Evolutionary conservation across 2,329 filamentous ascomycete genomes (phyloP).

Genomic region (Botryosphaeria dothidea): DNA sequence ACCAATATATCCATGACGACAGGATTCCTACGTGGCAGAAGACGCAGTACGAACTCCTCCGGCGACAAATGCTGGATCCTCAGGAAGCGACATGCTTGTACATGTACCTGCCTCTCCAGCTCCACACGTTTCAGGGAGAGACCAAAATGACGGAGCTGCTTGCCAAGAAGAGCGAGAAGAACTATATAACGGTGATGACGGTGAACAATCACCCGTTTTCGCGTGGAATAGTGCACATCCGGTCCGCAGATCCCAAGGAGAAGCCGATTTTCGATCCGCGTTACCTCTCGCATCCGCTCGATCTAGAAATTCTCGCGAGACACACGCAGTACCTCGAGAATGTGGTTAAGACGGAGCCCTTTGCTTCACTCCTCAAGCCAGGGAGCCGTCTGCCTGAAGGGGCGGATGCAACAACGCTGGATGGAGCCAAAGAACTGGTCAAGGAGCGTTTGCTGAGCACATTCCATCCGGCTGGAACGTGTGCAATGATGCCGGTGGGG

Average conservation of each 20-base stretch:
- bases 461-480: constrained; percentile 33
- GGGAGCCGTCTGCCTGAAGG: constrained; percentile 24
- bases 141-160: constrained; percentile 22
- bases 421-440: constrained; percentile 22
- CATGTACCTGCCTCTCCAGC: constrained; percentile 21
- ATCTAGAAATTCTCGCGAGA: constrained; percentile 42
- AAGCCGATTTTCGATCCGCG: constrained; percentile 42
- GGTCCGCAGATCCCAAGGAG: constrained; percentile 32
- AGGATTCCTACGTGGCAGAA: background rate
- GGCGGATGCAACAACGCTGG: background rate
- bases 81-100: constrained; percentile 9
- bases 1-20: background rate
- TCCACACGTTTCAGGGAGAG: constrained; percentile 18
- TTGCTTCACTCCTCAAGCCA: constrained; percentile 35
- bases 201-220: constrained; percentile 34
- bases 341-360: constrained; percentile 33
- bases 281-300: constrained; percentile 47
- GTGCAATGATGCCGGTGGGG: constrained; percentile 30
- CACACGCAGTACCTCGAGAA: constrained; percentile 38
- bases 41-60: constrained; percentile 18
- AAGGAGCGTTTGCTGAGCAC: constrained; percentile 31
- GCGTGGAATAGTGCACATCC: constrained; percentile 34
- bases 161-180: constrained; percentile 23
- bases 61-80: background rate
- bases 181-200: constrained; percentile 30